Evolutionary conservation across 2,329 filamentous ascomycete species (phyloP), one percentile per base, ranked within the genome.

Genomic region (Colletotrichum incanum): DNA sequence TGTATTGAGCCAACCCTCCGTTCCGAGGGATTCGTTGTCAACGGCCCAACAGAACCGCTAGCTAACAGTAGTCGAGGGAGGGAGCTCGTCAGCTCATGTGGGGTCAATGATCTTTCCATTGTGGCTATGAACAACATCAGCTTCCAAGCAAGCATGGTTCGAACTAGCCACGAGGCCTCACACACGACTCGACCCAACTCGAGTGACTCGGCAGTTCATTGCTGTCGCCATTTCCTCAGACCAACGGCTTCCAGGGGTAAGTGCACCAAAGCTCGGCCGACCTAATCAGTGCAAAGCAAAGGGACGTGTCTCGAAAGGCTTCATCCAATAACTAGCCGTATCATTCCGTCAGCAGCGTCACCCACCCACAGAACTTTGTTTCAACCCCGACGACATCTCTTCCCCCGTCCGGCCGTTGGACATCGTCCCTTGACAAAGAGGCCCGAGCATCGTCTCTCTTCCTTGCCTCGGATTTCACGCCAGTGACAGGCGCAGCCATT

Each of bases 341-440:
- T 55, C 59, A 69, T 69, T 70, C 52, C 52, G 59, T 69, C 60
- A 70, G 66, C 65, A 72, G 62, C 65, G 65, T 72, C 70, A 72
- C 60, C 59, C 66, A 49, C 70, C 52, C 60, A 72, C 65, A n/a
- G 59, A 65, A 70, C 54, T 60, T 49, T 72, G 70, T 72, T 72
- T 72, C 70, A 69, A 72, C 65, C 23, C 52, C 65, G 59, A 70
- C 65, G 59, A 72, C 59, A 54, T 14, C 47, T 60, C 37, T 49
- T 68, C 47, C 52, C 64, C 58, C 45, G 65, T 68, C 69, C 69
- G 69, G 65, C 66, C 70, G 70, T 72, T 72, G 65, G 62, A 63
- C 65, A 72, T 61, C 60, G 54, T 70, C 59, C 66, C 69, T 63
- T 54, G 49, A 62, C 55, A 41, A 59, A 45, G 45, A 65, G 70